A percentile compares a stretch with the other conserved stretches of the same genome.
phyloP scores from a whole-genome alignment of 768 basidiomycete species.

The Baorangia bicolor region DNA sequence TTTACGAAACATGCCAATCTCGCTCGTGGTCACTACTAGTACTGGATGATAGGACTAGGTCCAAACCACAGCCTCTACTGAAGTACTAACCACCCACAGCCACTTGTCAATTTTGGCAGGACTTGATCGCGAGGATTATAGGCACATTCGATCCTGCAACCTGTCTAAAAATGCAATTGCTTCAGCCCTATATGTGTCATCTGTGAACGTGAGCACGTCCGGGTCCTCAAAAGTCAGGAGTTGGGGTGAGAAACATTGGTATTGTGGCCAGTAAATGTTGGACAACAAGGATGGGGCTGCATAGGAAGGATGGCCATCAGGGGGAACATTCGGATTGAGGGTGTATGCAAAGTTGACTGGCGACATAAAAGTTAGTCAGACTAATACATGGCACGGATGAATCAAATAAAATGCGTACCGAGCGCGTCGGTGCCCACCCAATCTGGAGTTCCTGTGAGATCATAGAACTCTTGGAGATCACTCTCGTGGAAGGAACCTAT shows the following conservation, averaged over 20 bases:
- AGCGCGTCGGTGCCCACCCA: constrained; percentile 15
- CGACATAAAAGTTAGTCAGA: background rate
- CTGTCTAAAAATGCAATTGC: constrained; percentile 4
- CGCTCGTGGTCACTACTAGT: too few relatives aligned
- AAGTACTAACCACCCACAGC: too few relatives aligned
- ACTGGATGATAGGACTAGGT: too few relatives aligned
- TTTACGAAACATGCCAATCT: too few relatives aligned
- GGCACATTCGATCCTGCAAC: constrained; percentile 9
- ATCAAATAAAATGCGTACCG: background rate
- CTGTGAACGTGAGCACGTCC: too few relatives aligned
- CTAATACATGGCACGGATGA: background rate
- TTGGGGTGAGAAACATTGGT: background rate
- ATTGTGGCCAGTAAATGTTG: constrained; percentile 5
- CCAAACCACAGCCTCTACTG: too few relatives aligned
- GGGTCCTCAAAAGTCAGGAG: constrained; percentile 11
- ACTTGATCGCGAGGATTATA: background rate
- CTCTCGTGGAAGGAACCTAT: constrained; percentile 20
- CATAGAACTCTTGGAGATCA: constrained; percentile 16
- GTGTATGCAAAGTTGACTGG: too few relatives aligned
- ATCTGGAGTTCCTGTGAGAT: constrained; percentile 10
- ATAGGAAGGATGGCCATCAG: constrained; percentile 9
- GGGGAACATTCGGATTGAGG: too few relatives aligned
- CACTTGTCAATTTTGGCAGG: too few relatives aligned
- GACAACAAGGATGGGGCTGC: constrained; percentile 9
- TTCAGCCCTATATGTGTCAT: background rate